Base-by-base conservation (phyloP, 2,329 filamentous ascomycete species). In the Cordyceps fumosorosea region DNA sequence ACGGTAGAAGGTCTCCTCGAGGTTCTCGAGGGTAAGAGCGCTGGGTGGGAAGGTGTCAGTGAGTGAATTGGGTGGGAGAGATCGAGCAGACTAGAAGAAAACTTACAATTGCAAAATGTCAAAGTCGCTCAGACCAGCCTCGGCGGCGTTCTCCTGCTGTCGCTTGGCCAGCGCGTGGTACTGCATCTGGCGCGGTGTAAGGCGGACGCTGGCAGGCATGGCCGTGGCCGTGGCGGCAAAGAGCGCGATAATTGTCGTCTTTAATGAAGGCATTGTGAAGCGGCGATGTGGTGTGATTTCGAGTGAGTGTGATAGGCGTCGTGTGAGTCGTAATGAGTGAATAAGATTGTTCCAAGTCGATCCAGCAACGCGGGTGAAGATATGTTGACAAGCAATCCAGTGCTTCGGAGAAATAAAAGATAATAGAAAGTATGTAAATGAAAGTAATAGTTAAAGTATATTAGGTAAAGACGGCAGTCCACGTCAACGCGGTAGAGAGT, bases 1-100 rank as follows among this genome's bases (percentile, higher is more conserved):
- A 44, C 76, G 74, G 74, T 89, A 89, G 75, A 89, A 89, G 61
- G 77, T 78, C 64, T 83, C 76, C 73, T 89, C 87, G 34, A 84
- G 79, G 60, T 82, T 78, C 72, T 85, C 82, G 5, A 84, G 77
- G 1, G 77, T 77, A 24, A 81, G 70, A 22, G 79, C 78, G 57
- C 80, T 81, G 72, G 11, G 24, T 18, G 10, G 20, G 34, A n/a
- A 14, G 32, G 14, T 5, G 20, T 16, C 3, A 44, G 18, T 34
- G 20, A 12, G 14, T n/a, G 29, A 3, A 32, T 7, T 2, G 20
- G 44, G 44, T 22, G 8, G 10, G 11, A 11, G 3, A 8, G 14
- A 5, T 3, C 11, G 1, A 14, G 24, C 11, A 3, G 3, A 14
- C 6, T 20, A 24, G 12, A 3, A 24, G 12, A 3, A 40, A 20